Percentiles rank a stretch among this genome's conserved stretches.
These are phyloP conservation scores for Ophiostoma sp. DNA, from an alignment of 2,329 filamentous ascomycete species.

Conservation along the genomic window DNA sequence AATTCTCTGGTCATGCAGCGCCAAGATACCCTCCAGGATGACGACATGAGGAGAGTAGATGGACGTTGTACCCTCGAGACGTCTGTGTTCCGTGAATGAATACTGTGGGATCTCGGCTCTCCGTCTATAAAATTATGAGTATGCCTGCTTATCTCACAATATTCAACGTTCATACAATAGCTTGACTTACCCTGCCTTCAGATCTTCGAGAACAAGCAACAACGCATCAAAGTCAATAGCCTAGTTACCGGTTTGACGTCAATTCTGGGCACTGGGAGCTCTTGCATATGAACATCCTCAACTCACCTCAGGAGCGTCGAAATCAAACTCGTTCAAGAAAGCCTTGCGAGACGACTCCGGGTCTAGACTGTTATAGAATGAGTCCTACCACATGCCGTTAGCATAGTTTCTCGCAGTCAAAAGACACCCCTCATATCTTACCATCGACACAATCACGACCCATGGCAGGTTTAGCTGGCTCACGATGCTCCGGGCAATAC, in stretches of 20 bases:
- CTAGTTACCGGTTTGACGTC: slow-evolving; percentile 34
- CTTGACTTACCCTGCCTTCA: slow-evolving; percentile 82
- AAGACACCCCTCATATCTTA: slow-evolving; percentile 43
- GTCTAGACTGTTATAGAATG: slow-evolving; percentile 90
- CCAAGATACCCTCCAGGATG: slow-evolving; percentile 94
- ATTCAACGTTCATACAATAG: neutral
- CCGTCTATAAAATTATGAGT: slow-evolving; percentile 54
- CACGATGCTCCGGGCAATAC: slow-evolving; percentile 87
- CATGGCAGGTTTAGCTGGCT: slow-evolving; percentile 87
- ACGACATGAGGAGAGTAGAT: slow-evolving; percentile 97
- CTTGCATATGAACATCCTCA: neutral
- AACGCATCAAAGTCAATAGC: slow-evolving; percentile 93
- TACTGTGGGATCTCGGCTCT: slow-evolving; percentile 91
- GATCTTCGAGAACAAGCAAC: slow-evolving; percentile 73
- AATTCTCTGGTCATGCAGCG: slow-evolving; percentile 83
- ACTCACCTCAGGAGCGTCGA: slow-evolving; percentile 78
- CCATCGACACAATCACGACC: slow-evolving; percentile 98
- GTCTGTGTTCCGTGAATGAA: slow-evolving; percentile 88
- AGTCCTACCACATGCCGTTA: slow-evolving; percentile 62
- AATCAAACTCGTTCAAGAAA: slow-evolving; percentile 91
- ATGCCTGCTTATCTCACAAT: neutral
- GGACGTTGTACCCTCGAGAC: slow-evolving; percentile 74
- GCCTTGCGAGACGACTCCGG: slow-evolving; percentile 76
- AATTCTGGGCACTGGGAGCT: neutral
- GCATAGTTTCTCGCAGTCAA: neutral